A percentile compares a stretch with the other conserved stretches of the same genome.
Conservation (phyloP, 164 flowering plant species). For the Vitis rupestris region DNA sequence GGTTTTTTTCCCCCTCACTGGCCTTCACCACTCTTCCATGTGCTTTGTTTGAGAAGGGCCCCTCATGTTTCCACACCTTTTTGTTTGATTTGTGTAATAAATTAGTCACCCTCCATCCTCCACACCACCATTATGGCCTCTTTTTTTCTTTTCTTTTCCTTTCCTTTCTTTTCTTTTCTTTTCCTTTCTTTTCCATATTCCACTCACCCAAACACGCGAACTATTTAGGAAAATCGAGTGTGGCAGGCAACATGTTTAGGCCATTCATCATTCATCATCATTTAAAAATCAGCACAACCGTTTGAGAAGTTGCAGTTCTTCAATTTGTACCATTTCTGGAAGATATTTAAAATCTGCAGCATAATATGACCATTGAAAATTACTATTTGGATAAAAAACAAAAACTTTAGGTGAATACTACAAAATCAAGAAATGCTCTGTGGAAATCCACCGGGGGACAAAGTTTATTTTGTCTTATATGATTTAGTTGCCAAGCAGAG, state of each 20-base stretch:
- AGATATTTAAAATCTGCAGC: neutral
- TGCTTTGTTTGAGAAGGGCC: slow-evolving; percentile 1
- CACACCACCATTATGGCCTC: neutral
- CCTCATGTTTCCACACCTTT: neutral
- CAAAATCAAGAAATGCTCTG: too few species aligned
- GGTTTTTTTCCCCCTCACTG: neutral
- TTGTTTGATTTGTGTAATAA: neutral
- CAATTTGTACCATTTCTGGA: neutral
- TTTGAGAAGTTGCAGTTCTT: neutral
- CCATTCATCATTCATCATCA: neutral
- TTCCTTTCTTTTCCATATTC: too few species aligned
- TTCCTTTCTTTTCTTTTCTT: too few species aligned
- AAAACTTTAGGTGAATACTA: too few species aligned
- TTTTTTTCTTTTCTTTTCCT: neutral
- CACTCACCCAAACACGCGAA: too few species aligned
- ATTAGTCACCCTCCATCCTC: neutral
- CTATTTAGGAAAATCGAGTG: too few species aligned
- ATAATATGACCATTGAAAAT: too few species aligned
- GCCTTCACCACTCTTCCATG: neutral
- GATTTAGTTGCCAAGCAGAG: neutral
- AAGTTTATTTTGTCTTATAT: neutral
- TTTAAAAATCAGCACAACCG: too few species aligned
- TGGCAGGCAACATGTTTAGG: neutral
- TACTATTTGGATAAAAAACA: too few species aligned
- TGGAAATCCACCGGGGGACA: too few species aligned